These are phyloP conservation scores for Pittosporum tobira DNA, from an alignment of 129 eudicot species.

Conservation along the genomic window DNA sequence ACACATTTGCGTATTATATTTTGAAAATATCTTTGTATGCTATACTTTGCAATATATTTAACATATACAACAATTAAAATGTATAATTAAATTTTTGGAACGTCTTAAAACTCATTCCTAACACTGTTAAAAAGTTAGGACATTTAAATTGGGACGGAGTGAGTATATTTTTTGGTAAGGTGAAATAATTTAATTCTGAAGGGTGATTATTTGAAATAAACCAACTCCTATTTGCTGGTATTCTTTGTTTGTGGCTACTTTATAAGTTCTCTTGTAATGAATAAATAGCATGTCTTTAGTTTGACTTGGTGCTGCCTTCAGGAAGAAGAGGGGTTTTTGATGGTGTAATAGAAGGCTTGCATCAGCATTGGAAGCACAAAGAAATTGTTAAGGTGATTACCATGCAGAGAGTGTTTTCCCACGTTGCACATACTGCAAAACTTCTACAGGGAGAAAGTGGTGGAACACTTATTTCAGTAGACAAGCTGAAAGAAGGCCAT, in stretches of 20 bases:
- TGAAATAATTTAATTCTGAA: neutral
- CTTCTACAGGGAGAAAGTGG: conserved; percentile 77
- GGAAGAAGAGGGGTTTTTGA: conserved; percentile 95
- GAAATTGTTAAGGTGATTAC: conserved; percentile 85
- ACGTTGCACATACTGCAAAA: conserved; percentile 61
- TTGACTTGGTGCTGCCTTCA: conserved; percentile 16
- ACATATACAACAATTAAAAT: too few species aligned
- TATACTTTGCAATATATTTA: too few species aligned
- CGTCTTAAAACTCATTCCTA: too few species aligned
- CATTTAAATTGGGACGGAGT: too few species aligned
- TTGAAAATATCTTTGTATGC: too few species aligned
- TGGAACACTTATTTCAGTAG: conserved; percentile 70
- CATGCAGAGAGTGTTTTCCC: conserved; percentile 63
- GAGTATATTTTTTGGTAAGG: too few species aligned
- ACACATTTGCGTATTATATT: too few species aligned
- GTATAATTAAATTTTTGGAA: too few species aligned
- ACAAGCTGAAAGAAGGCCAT: conserved; percentile 82
- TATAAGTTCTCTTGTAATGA: neutral
- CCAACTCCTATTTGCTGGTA: neutral
- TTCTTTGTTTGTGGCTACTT: neutral
- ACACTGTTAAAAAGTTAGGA: too few species aligned
- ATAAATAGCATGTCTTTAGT: neutral
- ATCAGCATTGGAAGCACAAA: conserved; percentile 98
- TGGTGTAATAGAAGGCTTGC: conserved; percentile 91
- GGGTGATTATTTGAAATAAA: neutral